A percentile compares a stretch with the other conserved stretches of the same genome.
phyloP scores from a whole-genome alignment of 106 monocot genomes.

The Phalaenopsis aphrodite region DNA sequence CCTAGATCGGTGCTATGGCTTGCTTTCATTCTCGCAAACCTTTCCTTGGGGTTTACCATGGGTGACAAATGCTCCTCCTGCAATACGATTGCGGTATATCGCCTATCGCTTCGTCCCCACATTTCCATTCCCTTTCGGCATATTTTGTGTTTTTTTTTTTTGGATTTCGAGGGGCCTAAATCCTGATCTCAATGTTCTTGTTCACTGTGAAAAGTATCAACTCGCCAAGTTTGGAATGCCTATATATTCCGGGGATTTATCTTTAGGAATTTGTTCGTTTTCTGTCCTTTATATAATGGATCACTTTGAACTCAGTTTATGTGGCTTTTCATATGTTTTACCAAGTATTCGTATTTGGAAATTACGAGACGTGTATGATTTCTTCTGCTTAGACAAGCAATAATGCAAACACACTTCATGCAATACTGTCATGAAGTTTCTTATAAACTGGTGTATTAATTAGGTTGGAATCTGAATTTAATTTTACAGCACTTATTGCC shows the following conservation, averaged over 20 bases:
- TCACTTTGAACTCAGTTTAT: neutral
- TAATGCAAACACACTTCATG: neutral
- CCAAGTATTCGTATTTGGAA: neutral
- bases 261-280: too few species aligned
- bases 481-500: neutral
- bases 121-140: neutral
- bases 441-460: neutral
- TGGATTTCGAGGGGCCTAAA: neutral
- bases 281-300: neutral
- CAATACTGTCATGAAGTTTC: neutral
- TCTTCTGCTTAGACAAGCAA: neutral
- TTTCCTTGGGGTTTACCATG: neutral
- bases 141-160: neutral
- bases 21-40: neutral
- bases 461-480: neutral
- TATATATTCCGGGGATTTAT: too few species aligned
- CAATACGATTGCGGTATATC: slow-evolving; percentile 5
- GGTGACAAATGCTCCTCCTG: slow-evolving; percentile 5
- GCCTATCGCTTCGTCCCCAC: neutral
- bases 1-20: neutral
- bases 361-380: neutral
- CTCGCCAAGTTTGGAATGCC: neutral
- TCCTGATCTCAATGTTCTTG: neutral
- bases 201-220: neutral
- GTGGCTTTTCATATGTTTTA: neutral